Percentiles rank a stretch among this genome's conserved stretches.
phyloP scores from a whole-genome alignment of 345 rosid species.

The Orychophragmus violaceus region DNA sequence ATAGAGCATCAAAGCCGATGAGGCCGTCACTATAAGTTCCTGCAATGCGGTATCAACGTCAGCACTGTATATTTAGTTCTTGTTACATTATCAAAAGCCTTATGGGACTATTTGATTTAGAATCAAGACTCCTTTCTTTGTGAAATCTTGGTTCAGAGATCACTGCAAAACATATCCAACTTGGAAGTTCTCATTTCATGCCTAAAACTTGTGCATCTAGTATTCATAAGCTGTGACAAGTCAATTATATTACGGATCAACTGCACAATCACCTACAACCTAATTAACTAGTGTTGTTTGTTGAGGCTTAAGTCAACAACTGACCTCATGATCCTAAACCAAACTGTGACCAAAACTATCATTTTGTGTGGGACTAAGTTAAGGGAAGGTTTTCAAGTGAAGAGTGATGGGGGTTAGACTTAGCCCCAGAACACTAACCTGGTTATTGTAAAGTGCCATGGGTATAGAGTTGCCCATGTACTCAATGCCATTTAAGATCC shows the following conservation, averaged over 20 bases:
- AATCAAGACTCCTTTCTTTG: not conserved
- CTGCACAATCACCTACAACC: not conserved
- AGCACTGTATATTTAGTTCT: not conserved
- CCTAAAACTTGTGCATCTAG: not conserved
- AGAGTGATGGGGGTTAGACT: too few species aligned
- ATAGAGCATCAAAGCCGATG: slow-evolving; percentile 46
- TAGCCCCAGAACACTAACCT: slow-evolving; percentile 55
- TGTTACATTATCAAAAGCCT: not conserved
- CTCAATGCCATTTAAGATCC: slow-evolving; percentile 71
- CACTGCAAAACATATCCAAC: too few species aligned
- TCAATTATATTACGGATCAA: not conserved
- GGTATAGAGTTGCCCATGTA: slow-evolving; percentile 57
- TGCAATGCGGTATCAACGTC: slow-evolving; percentile 27
- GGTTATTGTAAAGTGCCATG: slow-evolving; percentile 64
- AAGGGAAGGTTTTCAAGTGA: too few species aligned
- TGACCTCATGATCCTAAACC: too few species aligned
- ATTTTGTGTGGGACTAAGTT: too few species aligned
- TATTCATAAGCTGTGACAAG: not conserved
- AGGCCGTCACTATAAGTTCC: slow-evolving; percentile 54
- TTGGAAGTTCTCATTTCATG: too few species aligned
- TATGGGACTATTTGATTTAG: not conserved
- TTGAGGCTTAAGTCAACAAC: too few species aligned
- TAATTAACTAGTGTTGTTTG: not conserved
- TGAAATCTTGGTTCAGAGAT: too few species aligned
- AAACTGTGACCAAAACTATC: too few species aligned